phyloP scores from a whole-genome alignment of 148 eudicot genomes.

The Fagopyrum esculentum region DNA sequence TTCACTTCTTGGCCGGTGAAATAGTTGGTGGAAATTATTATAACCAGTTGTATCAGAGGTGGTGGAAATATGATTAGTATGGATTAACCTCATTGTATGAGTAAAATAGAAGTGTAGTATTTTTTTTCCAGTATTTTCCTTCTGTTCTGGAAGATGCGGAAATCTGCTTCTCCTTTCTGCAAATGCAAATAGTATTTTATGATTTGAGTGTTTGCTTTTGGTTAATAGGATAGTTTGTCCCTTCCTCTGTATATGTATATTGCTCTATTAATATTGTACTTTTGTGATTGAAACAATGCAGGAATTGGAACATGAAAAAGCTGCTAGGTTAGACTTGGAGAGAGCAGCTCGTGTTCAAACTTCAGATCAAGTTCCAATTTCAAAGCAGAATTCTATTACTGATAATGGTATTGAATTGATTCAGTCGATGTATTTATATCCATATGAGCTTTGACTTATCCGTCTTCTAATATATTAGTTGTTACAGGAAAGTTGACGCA shows the following conservation, averaged over 20 bases:
- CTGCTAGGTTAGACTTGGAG: slow-evolving; percentile 74
- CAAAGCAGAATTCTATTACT: slow-evolving; percentile 45
- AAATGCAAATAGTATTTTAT: neutral
- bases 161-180: neutral
- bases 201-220: neutral
- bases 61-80: neutral
- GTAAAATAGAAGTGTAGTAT: neutral
- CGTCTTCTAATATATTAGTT: slow-evolving; percentile 4
- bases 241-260: neutral
- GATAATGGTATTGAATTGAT: slow-evolving; percentile 53
- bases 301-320: slow-evolving; percentile 85
- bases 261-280: neutral
- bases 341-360: slow-evolving; percentile 55
- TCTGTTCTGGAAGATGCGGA: neutral
- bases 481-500: slow-evolving; percentile 67
- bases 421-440: neutral
- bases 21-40: neutral
- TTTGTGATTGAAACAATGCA: slow-evolving; percentile 17
- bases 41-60: neutral
- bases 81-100: neutral
- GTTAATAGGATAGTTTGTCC: neutral
- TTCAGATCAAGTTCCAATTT: slow-evolving; percentile 49
- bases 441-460: neutral
- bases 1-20: neutral
- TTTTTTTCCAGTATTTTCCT: neutral